phyloP scores from a whole-genome alignment of 2,329 filamentous ascomycete genomes.

The Metarhizium brunneum region DNA sequence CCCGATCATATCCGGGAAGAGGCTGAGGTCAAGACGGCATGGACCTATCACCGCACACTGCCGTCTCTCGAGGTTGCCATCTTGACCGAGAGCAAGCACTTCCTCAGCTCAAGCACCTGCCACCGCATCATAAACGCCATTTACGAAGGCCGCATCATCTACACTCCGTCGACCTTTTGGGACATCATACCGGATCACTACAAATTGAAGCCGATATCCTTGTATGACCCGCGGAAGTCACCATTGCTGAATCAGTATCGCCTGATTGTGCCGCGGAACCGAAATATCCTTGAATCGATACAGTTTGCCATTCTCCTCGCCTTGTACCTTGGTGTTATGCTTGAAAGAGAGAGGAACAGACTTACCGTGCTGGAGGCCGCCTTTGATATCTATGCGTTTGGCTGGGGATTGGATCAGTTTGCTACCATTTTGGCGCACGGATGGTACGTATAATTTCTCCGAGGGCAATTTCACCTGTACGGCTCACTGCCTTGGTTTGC shows the following conservation, averaged over 20 bases:
- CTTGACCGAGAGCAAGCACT: conserved; percentile 69
- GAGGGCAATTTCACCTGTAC: neutral
- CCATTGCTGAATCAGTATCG: conserved; percentile 78
- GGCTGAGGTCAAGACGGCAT: conserved; percentile 39
- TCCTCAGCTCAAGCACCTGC: conserved; percentile 67
- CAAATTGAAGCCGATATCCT: conserved; percentile 71
- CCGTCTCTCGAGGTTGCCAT: conserved; percentile 79
- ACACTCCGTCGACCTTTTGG: conserved; percentile 72
- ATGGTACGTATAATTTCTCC: conserved; percentile 30
- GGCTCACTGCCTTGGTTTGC: neutral
- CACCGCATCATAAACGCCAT: conserved; percentile 78
- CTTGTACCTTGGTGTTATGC: conserved; percentile 67
- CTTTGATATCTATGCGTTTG: conserved; percentile 66
- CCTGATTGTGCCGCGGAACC: conserved; percentile 69
- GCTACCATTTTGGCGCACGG: conserved; percentile 69
- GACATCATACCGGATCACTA: conserved; percentile 81
- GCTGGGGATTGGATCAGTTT: conserved; percentile 72
- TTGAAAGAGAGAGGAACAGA: conserved; percentile 47
- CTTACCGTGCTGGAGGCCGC: conserved; percentile 51
- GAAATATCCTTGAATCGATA: conserved; percentile 64
- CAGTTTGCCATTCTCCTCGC: conserved; percentile 63
- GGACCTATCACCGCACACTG: conserved; percentile 48
- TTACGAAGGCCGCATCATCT: conserved; percentile 70
- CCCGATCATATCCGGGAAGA: conserved; percentile 56
- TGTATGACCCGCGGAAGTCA: conserved; percentile 69